A percentile compares a stretch with the other conserved stretches of the same genome.
These are phyloP conservation scores for Carallia pectinifolia DNA, from an alignment of 345 rosid species.

Conservation along the genomic window DNA sequence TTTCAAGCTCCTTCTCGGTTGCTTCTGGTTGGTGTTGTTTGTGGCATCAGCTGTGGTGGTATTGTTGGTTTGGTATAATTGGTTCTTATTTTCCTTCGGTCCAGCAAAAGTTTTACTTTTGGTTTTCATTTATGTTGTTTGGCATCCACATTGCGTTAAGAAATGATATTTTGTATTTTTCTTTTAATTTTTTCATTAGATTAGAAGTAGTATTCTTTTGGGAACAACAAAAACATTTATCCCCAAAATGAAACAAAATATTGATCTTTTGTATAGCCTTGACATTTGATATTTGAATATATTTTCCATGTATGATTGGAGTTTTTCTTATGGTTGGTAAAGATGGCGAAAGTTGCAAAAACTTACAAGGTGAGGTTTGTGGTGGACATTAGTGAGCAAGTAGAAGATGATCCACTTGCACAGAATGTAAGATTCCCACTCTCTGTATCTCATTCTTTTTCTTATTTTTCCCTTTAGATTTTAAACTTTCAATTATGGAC, in stretches of 20 bases:
- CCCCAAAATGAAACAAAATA: too few species aligned
- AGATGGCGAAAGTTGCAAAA: conserved; percentile 63
- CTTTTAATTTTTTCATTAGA: too few species aligned
- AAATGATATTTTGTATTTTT: too few species aligned
- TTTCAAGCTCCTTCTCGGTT: background rate
- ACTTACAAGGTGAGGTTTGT: conserved; percentile 53
- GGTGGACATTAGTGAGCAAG: conserved; percentile 56
- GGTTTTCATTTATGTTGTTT: too few species aligned
- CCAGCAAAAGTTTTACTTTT: too few species aligned
- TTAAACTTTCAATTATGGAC: background rate
- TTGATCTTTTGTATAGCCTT: too few species aligned
- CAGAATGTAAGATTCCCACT: conserved; percentile 48
- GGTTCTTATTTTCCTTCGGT: background rate
- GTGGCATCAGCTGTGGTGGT: background rate
- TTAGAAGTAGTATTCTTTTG: too few species aligned
- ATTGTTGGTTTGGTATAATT: background rate
- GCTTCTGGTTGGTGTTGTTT: background rate
- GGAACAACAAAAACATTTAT: too few species aligned
- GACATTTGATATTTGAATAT: background rate
- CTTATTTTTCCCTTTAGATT: background rate
- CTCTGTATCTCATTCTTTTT: background rate
- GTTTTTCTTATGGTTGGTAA: conserved; percentile 25
- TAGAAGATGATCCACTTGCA: conserved; percentile 59
- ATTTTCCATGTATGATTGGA: conserved; percentile 4
- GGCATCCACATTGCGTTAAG: too few species aligned